A percentile compares a stretch with the other conserved stretches of the same genome.
Conservation (phyloP, 306 rosid species). For the Hippophae rhamnoides region DNA sequence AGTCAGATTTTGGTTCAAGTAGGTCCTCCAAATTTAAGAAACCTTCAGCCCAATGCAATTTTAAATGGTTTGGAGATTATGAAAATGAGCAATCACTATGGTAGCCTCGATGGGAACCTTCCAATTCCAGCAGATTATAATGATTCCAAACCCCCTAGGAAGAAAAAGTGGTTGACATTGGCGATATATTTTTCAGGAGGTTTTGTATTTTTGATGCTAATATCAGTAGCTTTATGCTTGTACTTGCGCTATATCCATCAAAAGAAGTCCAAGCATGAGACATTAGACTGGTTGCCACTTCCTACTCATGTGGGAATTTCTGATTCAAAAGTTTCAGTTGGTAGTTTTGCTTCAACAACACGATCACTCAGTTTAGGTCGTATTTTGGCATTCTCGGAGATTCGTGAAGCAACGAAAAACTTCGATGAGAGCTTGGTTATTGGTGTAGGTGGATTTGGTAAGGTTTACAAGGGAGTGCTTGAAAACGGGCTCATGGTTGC, state of each 20-base stretch:
- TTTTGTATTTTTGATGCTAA: slow-evolving; percentile 17
- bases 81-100: slow-evolving; percentile 22
- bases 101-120: slow-evolving; percentile 19
- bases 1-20: slow-evolving; percentile 28
- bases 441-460: slow-evolving; percentile 38
- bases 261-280: slow-evolving; percentile 13
- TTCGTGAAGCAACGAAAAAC: slow-evolving; percentile 22
- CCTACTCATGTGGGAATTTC: slow-evolving; percentile 18
- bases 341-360: slow-evolving; percentile 25
- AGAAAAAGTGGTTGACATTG: slow-evolving; percentile 21
- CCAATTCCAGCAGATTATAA: slow-evolving; percentile 3
- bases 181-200: slow-evolving; percentile 11
- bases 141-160: slow-evolving; percentile 10
- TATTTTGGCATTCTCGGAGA: slow-evolving; percentile 19
- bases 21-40: slow-evolving; percentile 20
- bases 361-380: slow-evolving; percentile 22
- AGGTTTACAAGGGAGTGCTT: slow-evolving; percentile 27
- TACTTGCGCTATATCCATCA: background rate
- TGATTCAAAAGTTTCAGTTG: slow-evolving; percentile 25
- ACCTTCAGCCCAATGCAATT: slow-evolving; percentile 26
- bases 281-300: slow-evolving; percentile 18
- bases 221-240: slow-evolving; percentile 9
- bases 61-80: slow-evolving; percentile 35
- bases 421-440: slow-evolving; percentile 27
- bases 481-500: slow-evolving; percentile 30